Base-by-base conservation (phyloP, 208 protist genomes). In the Strigomonas galati region DNA sequence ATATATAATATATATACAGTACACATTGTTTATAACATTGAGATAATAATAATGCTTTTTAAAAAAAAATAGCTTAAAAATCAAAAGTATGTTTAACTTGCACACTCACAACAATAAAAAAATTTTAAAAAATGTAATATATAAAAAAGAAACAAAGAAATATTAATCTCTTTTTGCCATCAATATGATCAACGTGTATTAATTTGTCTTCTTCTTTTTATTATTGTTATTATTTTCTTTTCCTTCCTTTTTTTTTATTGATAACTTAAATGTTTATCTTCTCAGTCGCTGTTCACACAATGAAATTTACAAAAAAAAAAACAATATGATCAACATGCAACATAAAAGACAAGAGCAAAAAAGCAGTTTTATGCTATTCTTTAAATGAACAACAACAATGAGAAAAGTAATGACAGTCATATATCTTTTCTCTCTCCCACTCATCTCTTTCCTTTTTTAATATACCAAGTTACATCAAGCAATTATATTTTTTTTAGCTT, bases 351-450 rank as follows among this genome's bases (percentile, higher is more conserved):
- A 60, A 60, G 6, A 60, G 32, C 17, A 60, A 60, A 37, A 60
- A 30, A 60, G 26, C 15, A 60, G 4, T 60, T 37, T 19, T 37
- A 14, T 44, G 14, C 14, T 44, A 17, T 60, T 55, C n/a, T 30
- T 28, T 6, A 55, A 55, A 55, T 55, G 19, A 58, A 58, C n/a
- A 40, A 58, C n/a, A 58, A 58, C n/a, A 31, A 31, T 21, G 30
- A 40, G 6, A 58, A 58, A 23, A 58, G 30, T 58, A 58, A 37
- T 30, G 12, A 30, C 10, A 28, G 19, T 23, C 6, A 30, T 23
- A 30, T 55, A 17, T 55, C 7, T 55, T 6, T 55, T 6, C 19
- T 55, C 19, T 55, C 19, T 55, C 26, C 51, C 51, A 5, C 23
- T 40, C 35, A 4, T 40, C 35, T 10, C 10, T 10, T 40, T 40